Percentiles rank a stretch among this genome's conserved stretches.
These are phyloP conservation scores for Ceratocystis alfenasii DNA, from an alignment of 2,329 filamentous ascomycete genomes.

Conservation along the genomic window DNA sequence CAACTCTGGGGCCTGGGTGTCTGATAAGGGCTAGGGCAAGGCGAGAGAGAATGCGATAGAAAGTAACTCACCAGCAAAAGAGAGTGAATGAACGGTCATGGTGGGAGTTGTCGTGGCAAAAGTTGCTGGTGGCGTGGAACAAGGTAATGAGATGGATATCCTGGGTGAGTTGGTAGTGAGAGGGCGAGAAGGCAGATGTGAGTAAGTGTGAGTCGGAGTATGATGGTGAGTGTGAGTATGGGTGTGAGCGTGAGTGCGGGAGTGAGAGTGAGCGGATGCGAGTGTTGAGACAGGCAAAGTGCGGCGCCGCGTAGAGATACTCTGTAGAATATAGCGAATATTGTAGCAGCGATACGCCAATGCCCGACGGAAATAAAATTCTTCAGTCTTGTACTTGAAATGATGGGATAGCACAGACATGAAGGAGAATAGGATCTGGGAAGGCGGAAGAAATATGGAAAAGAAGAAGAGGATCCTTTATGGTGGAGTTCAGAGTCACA, in stretches of 20 bases:
- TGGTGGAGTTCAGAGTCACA: not conserved
- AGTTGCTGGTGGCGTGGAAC: not conserved
- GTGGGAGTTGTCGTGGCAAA: not conserved
- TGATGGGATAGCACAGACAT: not conserved
- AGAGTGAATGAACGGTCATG: slow-evolving; percentile 11
- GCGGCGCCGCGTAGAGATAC: not conserved
- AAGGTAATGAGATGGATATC: too few species aligned
- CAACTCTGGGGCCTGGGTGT: too few species aligned
- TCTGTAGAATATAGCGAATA: not conserved
- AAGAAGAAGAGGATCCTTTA: slow-evolving; percentile 2
- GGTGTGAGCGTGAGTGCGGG: not conserved
- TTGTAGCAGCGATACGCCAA: not conserved
- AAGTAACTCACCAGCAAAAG: slow-evolving; percentile 23
- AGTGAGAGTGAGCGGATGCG: not conserved
- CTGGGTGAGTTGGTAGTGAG: too few species aligned
- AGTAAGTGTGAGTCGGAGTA: not conserved
- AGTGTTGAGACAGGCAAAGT: not conserved
- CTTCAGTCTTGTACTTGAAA: not conserved
- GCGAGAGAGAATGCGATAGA: slow-evolving; percentile 28
- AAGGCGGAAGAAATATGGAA: not conserved
- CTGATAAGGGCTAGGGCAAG: slow-evolving; percentile 20
- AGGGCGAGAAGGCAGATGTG: not conserved
- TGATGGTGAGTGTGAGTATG: not conserved
- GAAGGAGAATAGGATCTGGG: not conserved
- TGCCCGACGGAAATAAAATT: not conserved